phyloP scores from a whole-genome alignment of 2,329 filamentous ascomycete species.

The Penicillium concentricum region DNA sequence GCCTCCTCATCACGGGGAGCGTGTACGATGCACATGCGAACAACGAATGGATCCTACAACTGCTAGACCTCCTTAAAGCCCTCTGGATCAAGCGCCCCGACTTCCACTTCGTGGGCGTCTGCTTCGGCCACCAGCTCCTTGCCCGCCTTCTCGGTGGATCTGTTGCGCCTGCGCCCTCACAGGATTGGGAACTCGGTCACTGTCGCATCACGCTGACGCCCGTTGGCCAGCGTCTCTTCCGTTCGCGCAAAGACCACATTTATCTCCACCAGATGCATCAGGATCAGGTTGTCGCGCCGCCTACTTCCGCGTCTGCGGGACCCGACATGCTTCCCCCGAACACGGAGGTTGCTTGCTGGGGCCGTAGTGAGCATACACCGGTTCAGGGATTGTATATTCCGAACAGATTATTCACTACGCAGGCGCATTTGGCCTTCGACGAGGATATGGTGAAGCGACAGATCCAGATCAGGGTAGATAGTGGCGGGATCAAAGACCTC shows the following conservation, averaged over 20 bases:
- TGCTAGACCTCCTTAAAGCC: slow-evolving; percentile 47
- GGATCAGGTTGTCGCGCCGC: slow-evolving; percentile 43
- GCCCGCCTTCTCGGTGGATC: slow-evolving; percentile 44
- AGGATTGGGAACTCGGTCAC: slow-evolving; percentile 50
- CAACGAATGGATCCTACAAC: slow-evolving; percentile 45
- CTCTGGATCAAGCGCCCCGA: slow-evolving; percentile 53
- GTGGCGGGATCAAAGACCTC: slow-evolving; percentile 39
- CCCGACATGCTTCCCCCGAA: slow-evolving; percentile 36
- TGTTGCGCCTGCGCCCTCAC: slow-evolving; percentile 37
- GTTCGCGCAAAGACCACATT: slow-evolving; percentile 33
- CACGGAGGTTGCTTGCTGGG: slow-evolving; percentile 52
- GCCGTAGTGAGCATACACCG: slow-evolving; percentile 44
- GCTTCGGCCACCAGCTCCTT: slow-evolving; percentile 51
- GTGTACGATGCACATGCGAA: slow-evolving; percentile 50
- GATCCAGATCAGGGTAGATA: slow-evolving; percentile 47
- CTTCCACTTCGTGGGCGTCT: slow-evolving; percentile 51
- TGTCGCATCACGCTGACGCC: slow-evolving; percentile 42
- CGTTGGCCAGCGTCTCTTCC: slow-evolving; percentile 45
- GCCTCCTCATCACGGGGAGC: slow-evolving; percentile 49
- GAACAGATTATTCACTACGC: slow-evolving; percentile 47
- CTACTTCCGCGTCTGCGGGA: slow-evolving; percentile 24
- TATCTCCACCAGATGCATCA: slow-evolving; percentile 51
- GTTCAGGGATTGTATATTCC: slow-evolving; percentile 49
- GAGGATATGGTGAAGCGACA: slow-evolving; percentile 48
- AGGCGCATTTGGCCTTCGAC: slow-evolving; percentile 50